Evolutionary conservation across 768 basidiomycete genomes (phyloP), one percentile per base, ranked within the genome.

Genomic region (Kwoniella heveanensis): DNA sequence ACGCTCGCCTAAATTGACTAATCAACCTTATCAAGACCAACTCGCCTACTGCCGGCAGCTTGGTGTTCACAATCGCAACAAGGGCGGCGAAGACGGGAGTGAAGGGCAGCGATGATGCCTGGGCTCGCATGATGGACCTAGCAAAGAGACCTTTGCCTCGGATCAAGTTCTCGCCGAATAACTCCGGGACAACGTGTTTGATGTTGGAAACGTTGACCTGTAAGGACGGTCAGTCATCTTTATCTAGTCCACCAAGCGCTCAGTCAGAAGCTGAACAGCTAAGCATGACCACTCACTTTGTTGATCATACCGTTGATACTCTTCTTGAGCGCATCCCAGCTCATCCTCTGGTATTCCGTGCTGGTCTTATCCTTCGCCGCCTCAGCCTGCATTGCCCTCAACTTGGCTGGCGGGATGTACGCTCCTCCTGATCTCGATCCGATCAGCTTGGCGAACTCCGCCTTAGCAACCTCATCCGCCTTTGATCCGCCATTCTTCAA

Each of bases 261-360:
- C n/a, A n/a, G n/a, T n/a, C n/a, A n/a, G n/a, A n/a, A n/a, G n/a
- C n/a, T n/a, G n/a, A n/a, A n/a, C n/a, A n/a, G n/a, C n/a, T n/a
- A n/a, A n/a, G n/a, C n/a, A n/a, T n/a, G n/a, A n/a, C n/a, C n/a
- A n/a, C 39, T 59, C 30, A 79, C 80, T 84, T 96, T 90, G 84
- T 99, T 99, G 84, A 98, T 95, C 71, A 98, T 89, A 92, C 96
- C 96, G 27, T 96, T 98, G 74, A 99, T 90, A 54, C 89, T 91
- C 82, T 99, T 99, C 77, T 94, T 88, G 64, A 99, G 82, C 1
- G 96, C 96, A 76, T 99, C 96, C 96, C 96, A 99, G 10, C 92
- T 90, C 63, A 99, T 82, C 10, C 96, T 86, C 80, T 99, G 96
- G 80, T 90, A 98, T 81, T 96, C 94, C 21, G 88, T 73, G 63